These are phyloP conservation scores for Neurospora sp. DNA, from an alignment of 2,329 filamentous ascomycete species.

Conservation along the genomic window DNA sequence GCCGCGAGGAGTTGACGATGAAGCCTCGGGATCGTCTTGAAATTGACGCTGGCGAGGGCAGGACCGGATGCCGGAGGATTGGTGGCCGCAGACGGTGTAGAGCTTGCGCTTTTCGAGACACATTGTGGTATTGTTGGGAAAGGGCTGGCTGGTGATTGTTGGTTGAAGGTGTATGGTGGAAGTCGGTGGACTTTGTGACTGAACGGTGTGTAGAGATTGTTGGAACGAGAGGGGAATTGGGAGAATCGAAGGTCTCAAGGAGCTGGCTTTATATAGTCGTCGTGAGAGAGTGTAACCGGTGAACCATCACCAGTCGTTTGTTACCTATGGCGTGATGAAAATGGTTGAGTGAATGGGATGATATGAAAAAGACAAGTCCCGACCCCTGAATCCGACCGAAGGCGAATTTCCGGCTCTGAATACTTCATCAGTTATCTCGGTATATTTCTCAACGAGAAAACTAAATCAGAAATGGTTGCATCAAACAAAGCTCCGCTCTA, in stretches of 20 bases:
- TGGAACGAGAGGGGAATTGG: background rate
- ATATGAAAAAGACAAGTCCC: background rate
- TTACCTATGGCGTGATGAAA: background rate
- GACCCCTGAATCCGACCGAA: background rate
- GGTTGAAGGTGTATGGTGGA: too few species aligned
- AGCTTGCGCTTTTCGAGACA: background rate
- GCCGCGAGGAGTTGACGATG: background rate
- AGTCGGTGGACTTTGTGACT: background rate
- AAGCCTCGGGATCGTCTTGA: background rate
- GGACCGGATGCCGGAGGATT: background rate
- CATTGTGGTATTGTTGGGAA: background rate
- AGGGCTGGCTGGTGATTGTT: background rate
- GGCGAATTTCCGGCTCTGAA: background rate
- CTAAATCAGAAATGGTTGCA: too few species aligned
- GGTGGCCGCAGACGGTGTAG: background rate
- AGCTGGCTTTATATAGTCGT: background rate
- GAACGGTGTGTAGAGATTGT: background rate
- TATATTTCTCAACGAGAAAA: too few species aligned
- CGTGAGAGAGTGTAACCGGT: fast-evolving
- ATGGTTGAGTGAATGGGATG: background rate
- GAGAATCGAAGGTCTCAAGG: background rate
- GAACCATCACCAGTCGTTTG: background rate
- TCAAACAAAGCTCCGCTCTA: too few species aligned
- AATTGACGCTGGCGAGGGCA: background rate
- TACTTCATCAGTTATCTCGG: background rate